Evolutionary conservation across 306 rosid species (phyloP), one percentile per base, ranked within the genome.

Genomic region (Quercus ilex): DNA sequence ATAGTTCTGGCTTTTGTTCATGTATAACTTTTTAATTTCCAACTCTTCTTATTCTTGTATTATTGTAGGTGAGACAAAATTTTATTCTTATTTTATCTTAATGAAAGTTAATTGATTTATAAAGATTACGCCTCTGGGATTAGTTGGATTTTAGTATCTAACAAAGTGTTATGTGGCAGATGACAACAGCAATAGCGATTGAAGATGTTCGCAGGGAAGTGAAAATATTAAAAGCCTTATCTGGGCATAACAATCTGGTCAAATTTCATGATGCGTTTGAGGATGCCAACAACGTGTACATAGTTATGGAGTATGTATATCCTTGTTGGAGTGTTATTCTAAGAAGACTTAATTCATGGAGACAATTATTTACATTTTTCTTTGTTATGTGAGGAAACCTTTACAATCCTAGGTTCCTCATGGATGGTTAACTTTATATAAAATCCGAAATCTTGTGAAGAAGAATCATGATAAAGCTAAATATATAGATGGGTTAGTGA

Each of bases 161-260:
- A 85, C 55, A 46, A 58, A 46, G 69, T 86, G 78, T 74, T 86
- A 28, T 62, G 64, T 83, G 64, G 81, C 98, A 95, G 99, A 92
- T 95, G 98, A 90, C 95, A 55, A 88, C 98, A 0, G 95, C 98
- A 21, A 92, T 95, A 86, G 93, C 96, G 38, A 89, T 95, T 74
- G 99, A 95, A 86, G 99, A 95, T 87, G 97, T 91, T 62, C 89
- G 98, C 28, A 90, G 98, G 88, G 99, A 95, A 88, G 98, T 92
- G 86, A 92, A 91, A 82, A 92, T 95, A 88, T 86, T 95, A 91
- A 95, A 91, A 82, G 94, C 90, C 74, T 88, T 95, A 85, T 89
- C 98, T 67, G 98, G 97, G 73, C 99, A 95, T 80, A 84, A 33
- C 78, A 92, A 95, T 87, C 80, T 95, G 87, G 91, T 95, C 84